Evolutionary conservation across 1,284 basidiomycete species (phyloP), one percentile per base, ranked within the genome.

Genomic region (Ustilago shanxiensis): DNA sequence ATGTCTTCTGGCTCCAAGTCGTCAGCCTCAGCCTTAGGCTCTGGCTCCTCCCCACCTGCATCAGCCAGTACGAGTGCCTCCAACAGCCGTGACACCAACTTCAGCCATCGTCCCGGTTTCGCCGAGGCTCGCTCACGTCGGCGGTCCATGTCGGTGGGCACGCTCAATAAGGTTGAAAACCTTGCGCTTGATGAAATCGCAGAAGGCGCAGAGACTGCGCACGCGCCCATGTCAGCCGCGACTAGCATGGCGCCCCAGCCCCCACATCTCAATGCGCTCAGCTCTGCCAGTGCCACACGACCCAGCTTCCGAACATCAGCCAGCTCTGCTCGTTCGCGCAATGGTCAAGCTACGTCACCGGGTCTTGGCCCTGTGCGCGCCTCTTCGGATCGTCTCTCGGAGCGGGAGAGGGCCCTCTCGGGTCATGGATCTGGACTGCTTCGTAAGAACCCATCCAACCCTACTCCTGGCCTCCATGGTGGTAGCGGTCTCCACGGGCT

Each of bases 391-490:
- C 75, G 77, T 28, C 49, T 77, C 14, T 79, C 77, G 24, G 70
- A 72, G 59, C 71, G 80, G 18, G 80, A 80, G 29, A 52, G 81
- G 56, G 56, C 65, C 14, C 49, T 67, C 18, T 74, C 75, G 28
- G 75, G 75, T 16, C 67, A 70, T 33, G 79, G 80, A 14, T 75
- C 72, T 20, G 79, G 72, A 9, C 51, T 75, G 57, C 72, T 83
- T 57, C 71, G 72, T 29, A 83, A 83, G 69, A 83, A 83, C 52
- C 80, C 82, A 11, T 79, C 77, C 45, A 83, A 83, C 37, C 82
- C 82, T n/a, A 67, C 66, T 41, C 77, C 82, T 9, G 80, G 77
- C 29, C 71, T 77, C 22, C 67, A 77, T 44, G 75, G 75, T 31
- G 75, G 75, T 22, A 68, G 64, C 37, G 67, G 75, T 44, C 61